These are phyloP conservation scores for Suillus sp. DNA, from an alignment of 768 basidiomycete species.

Conservation along the genomic window DNA sequence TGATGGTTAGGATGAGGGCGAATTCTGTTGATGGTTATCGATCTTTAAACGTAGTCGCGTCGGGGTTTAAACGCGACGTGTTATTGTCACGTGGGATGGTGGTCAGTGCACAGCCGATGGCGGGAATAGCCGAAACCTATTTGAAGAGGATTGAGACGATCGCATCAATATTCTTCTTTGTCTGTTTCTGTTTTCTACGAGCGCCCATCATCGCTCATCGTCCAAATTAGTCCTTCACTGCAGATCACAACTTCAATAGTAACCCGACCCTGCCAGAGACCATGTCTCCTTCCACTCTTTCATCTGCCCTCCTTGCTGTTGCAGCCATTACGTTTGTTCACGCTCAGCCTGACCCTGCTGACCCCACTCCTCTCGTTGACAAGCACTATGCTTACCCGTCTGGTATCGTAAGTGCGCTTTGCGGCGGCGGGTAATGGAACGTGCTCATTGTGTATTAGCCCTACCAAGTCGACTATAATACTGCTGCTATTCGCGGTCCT, in stretches of 20 bases:
- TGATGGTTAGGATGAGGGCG: constrained; percentile 28
- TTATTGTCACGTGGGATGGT: constrained; percentile 31
- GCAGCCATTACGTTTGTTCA: constrained; percentile 36
- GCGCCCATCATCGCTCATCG: constrained; percentile 6
- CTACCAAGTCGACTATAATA: constrained; percentile 47
- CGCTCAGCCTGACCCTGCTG: constrained; percentile 40
- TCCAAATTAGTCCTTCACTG: background rate
- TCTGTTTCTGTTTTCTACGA: no score
- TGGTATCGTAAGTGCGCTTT: constrained; percentile 39
- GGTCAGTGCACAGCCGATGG: constrained; percentile 21
- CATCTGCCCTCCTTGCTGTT: constrained; percentile 41
- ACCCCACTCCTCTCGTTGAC: constrained; percentile 46
- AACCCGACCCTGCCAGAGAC: constrained; percentile 14
- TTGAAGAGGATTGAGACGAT: constrained; percentile 12
- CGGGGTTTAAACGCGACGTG: constrained; percentile 20
- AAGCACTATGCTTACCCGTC: constrained; percentile 48
- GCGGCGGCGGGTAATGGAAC: no score
- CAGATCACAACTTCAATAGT: constrained; percentile 4
- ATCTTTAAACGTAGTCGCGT: constrained; percentile 26
- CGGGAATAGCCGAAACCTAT: constrained; percentile 26
- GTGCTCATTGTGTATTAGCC: constrained; percentile 38
- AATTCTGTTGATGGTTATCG: constrained; percentile 7
- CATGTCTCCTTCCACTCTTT: constrained; percentile 47
- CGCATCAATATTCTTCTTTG: background rate
- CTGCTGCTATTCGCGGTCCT: constrained; percentile 47